phyloP scores from a whole-genome alignment of 2,329 filamentous ascomycete genomes.

The Shiraia sp. region DNA sequence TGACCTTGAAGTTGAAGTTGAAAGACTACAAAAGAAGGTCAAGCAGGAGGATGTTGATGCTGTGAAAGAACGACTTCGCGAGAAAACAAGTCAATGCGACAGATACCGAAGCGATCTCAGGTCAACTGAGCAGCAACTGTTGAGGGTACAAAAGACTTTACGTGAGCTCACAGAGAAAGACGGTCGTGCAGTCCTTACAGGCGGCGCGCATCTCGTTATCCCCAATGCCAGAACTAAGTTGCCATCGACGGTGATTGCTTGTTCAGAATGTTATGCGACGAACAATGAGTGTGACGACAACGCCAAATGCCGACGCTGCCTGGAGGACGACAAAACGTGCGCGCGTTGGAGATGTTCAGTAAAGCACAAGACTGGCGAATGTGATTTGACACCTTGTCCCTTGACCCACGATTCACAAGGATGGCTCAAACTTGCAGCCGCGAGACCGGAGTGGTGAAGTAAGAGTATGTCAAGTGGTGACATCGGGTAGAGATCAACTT shows the following conservation, averaged over 20 bases:
- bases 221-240: constrained; percentile 22
- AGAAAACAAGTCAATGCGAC: constrained; percentile 25
- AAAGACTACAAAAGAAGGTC: constrained; percentile 7
- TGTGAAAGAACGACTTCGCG: constrained; percentile 14
- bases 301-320: constrained; percentile 27
- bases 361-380: constrained; percentile 27
- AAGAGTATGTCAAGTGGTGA: no score
- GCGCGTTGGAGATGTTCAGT: constrained; percentile 34
- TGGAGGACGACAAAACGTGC: constrained; percentile 20
- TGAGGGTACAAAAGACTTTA: constrained; percentile 2
- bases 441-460: constrained; percentile 23
- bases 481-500: no score
- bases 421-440: constrained; percentile 14
- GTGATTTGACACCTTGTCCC: constrained; percentile 23
- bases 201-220: constrained; percentile 29
- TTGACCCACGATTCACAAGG: constrained; percentile 25
- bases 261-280: constrained; percentile 34
- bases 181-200: constrained; percentile 18
- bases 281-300: constrained; percentile 29
- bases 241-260: constrained; percentile 23
- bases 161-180: constrained; percentile 14
- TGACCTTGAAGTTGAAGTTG: constrained; percentile 16
- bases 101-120: constrained; percentile 22
- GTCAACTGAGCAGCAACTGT: constrained; percentile 6
- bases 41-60: constrained; percentile 7